Percentiles rank a stretch among this genome's conserved stretches.
These are phyloP conservation scores for Zygosaccharomyces bisporus DNA, from an alignment of 805 yeast genomes.

Conservation along the genomic window DNA sequence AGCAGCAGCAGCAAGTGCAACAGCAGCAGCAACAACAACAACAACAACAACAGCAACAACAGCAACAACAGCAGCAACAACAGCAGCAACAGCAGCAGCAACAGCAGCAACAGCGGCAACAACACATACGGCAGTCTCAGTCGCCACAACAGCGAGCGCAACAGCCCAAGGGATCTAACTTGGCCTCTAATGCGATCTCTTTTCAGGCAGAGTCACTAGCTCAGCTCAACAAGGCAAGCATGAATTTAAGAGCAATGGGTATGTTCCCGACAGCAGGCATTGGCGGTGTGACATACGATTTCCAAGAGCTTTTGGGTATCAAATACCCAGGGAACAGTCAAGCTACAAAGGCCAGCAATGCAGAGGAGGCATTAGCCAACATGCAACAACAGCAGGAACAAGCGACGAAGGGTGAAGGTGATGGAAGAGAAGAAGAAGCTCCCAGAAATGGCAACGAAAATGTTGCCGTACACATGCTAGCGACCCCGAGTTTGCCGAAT, in stretches of 20 bases:
- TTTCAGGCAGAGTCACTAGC: constrained; percentile 23
- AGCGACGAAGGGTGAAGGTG: neutral
- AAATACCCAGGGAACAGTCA: constrained; percentile 21
- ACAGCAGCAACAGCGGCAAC: constrained; percentile 9
- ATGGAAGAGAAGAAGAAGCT: neutral
- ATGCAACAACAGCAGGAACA: constrained; percentile 32
- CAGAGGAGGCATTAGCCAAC: constrained; percentile 33
- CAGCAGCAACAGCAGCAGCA: constrained; percentile 11
- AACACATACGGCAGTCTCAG: constrained; percentile 17
- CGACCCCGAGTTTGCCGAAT: constrained; percentile 25
- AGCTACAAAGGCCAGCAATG: constrained; percentile 27
- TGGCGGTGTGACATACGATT: constrained; percentile 32
- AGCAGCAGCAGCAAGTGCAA: constrained; percentile 25
- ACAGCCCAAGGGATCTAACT: neutral
- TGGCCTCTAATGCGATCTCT: constrained; percentile 12
- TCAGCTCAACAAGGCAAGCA: constrained; percentile 22
- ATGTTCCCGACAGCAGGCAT: constrained; percentile 32
- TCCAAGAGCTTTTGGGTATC: constrained; percentile 27
- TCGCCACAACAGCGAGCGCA: constrained; percentile 13
- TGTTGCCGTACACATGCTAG: constrained; percentile 12
- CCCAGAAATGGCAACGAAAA: constrained; percentile 1
- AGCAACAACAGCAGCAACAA: constrained; percentile 13
- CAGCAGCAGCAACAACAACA: constrained; percentile 23
- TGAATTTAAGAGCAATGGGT: constrained; percentile 26
- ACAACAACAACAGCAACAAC: constrained; percentile 23